Base-by-base conservation (phyloP, 1,284 basidiomycete species). In the Pseudozyma tsukubaensis region DNA sequence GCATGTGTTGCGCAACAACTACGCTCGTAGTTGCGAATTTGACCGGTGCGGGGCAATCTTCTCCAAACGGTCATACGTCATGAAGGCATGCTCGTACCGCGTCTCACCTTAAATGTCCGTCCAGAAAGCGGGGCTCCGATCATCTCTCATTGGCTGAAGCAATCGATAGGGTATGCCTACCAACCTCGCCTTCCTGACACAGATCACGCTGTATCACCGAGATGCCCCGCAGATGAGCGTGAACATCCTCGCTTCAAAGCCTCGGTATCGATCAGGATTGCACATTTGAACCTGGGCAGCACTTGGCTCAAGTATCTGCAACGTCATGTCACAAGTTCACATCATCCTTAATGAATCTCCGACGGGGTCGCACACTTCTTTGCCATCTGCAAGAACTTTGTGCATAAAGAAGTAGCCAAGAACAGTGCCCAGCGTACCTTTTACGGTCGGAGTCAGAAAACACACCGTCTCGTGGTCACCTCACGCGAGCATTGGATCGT, bases 31-130 rank as follows among this genome's bases (percentile, higher is more conserved):
- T 3, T 3, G 24, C 24, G 24, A 29, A 29, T 29, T 29, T 29
- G 24, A 29, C 24, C 24, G 24, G 24, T 29, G 60, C 60, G 60
- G 60, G 60, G 60, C 49, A 56, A 56, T 39, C 16, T 19, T 24
- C 14, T 29, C 29, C 29, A 50, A 42, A 7, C 18, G 34, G 32
- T 4, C 8, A 47, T 60, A 60, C 59, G 59, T 60, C 59, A 60
- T 60, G 59, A 14, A 13, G 9, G 35, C 51, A 40, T 39, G 24
- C 29, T 53, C 44, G 1, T 13, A n/a, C 40, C 42, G 58, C 58
- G 58, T 54, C 50, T 60, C 51, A 49, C 45, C 36, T 60, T 48
- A 48, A 52, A 36, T 42, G 39, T 36, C 32, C 16, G 7, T 45
- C 7, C 24, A 29, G 14, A 19, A 32, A 36, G 45, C 42, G 53